Percentiles rank a stretch among this genome's conserved stretches.
Evolutionary conservation across 805 yeast genomes (phyloP).

Genomic region (Wickerhamomyces mucosus): DNA sequence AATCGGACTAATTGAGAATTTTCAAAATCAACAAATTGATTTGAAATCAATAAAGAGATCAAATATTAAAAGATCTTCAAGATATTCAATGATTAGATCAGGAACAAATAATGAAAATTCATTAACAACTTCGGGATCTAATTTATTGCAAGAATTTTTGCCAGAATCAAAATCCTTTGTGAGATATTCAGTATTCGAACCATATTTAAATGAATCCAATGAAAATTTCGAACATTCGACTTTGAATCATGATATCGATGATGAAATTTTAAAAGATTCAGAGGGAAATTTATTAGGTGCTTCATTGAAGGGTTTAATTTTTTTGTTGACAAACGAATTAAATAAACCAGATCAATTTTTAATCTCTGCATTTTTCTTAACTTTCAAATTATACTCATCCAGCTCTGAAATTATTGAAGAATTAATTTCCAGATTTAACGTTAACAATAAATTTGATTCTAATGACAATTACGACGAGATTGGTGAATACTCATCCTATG

Average conservation of each 20-base stretch:
- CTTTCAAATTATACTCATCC: conserved; percentile 62
- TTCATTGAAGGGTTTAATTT: conserved; percentile 59
- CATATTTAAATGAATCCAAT: conserved; percentile 22
- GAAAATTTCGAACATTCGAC: conserved; percentile 8
- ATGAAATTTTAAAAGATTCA: conserved; percentile 42
- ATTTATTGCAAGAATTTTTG: conserved; percentile 24
- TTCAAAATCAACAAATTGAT: conserved; percentile 22
- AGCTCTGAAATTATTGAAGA: conserved; percentile 61
- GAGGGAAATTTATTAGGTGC: conserved; percentile 54
- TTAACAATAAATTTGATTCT: conserved; percentile 26
- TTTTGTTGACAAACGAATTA: conserved; percentile 55
- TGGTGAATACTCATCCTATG: conserved; percentile 28
- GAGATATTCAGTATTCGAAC: conserved; percentile 28
- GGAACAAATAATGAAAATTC: conserved; percentile 13
- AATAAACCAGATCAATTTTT: conserved; percentile 58
- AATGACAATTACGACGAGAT: conserved; percentile 24
- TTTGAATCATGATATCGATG: conserved; percentile 12
- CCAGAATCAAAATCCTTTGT: conserved; percentile 27
- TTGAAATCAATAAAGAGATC: conserved; percentile 13
- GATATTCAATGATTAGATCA: conserved; percentile 27
- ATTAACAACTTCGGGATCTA: conserved; percentile 21
- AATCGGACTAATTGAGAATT: conserved; percentile 40
- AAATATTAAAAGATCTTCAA: conserved; percentile 20
- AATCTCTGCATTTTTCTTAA: conserved; percentile 65
- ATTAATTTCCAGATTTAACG: conserved; percentile 56